Base-by-base conservation (phyloP, 306 rosid genomes). In the Dalbergia cochinchinensis region DNA sequence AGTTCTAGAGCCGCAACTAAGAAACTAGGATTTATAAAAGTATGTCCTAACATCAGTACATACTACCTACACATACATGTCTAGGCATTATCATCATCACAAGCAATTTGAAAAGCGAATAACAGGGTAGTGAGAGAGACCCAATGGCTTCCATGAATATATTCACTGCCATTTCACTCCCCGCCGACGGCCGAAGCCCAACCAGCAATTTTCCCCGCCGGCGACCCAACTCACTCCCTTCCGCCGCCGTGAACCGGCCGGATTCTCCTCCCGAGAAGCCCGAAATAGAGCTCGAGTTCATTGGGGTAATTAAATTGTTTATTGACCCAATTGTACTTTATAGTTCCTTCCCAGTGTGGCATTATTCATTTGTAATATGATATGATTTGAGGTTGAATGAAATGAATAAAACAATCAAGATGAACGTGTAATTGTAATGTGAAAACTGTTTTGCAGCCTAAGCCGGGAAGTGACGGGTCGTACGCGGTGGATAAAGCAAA, bases 241-340 rank as follows among this genome's bases (percentile, higher is more conserved):
- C 81, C 10, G 88, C 91, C 2, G 64, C 86, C 8, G 22, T 7
- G 4, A 59, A 47, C 37, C 83, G 89, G 5, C 74, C 86, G 14
- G 80, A 67, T 78, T 61, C 72, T 76, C 83, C 86, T 13, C 79
- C 83, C 0, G 64, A 71, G 65, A 84, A 83, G 63, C 89, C 90
- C 0, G 88, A 89, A 70, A 91, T 94, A 80, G 91, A 91, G 71
- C 94, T 94, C 14, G 94, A 92, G 19, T 94, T 94, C 87, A 74
- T 91, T 1, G 95, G 84, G 93, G 98, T 92, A 54, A 11, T 84
- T 4, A 37, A 37, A 4, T 11, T 0, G 5, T 73, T 59, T 20
- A 6, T 9, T 9, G 10, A 4, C 5, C 7, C n/a, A 41, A 10
- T 37, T 48, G 8, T 16, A 57, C 22, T 33, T 50, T 13, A 35